Conservation (phyloP, 352 stramenopile genomes). For the Aphanomyces euteiches region DNA sequence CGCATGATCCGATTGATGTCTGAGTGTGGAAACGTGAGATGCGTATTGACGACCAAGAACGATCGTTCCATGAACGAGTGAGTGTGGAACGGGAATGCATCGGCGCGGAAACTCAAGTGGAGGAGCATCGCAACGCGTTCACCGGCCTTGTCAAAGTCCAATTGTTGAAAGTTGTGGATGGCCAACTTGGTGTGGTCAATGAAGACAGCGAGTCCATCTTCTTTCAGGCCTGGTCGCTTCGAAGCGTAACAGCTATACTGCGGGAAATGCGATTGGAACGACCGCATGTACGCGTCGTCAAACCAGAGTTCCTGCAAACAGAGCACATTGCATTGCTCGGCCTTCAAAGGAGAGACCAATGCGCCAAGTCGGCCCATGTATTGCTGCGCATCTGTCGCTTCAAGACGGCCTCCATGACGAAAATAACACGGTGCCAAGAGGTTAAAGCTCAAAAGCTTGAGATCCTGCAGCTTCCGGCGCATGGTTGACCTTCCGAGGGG, state of each 20-base stretch:
- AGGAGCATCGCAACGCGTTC: conserved; percentile 81
- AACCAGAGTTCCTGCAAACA: conserved; percentile 87
- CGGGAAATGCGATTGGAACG: conserved; percentile 27
- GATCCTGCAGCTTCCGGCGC: conserved; percentile 24
- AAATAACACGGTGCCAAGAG: conserved; percentile 86
- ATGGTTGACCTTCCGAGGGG: neutral
- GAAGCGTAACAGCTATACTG: conserved; percentile 43
- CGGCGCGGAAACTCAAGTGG: conserved; percentile 56
- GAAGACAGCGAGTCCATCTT: conserved; percentile 78
- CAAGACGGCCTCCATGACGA: conserved; percentile 64
- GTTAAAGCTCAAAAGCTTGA: conserved; percentile 79
- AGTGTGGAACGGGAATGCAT: conserved; percentile 13
- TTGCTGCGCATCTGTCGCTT: conserved; percentile 54
- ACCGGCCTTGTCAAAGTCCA: conserved; percentile 63
- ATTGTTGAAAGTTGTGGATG: conserved; percentile 71
- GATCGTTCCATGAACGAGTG: conserved; percentile 38
- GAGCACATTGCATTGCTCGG: conserved; percentile 67
- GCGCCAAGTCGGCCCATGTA: conserved; percentile 70
- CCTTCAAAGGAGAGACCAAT: conserved; percentile 65
- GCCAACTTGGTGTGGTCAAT: conserved; percentile 72
- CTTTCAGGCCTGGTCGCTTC: conserved; percentile 71
- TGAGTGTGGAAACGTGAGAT: conserved; percentile 81
- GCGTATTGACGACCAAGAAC: conserved; percentile 79
- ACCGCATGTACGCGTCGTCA: conserved; percentile 64
- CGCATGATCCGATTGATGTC: conserved; percentile 75